Percentiles rank a stretch among this genome's conserved stretches.
Conservation (phyloP, 331 rosid genomes). For the Erythrophleum ivorense region DNA sequence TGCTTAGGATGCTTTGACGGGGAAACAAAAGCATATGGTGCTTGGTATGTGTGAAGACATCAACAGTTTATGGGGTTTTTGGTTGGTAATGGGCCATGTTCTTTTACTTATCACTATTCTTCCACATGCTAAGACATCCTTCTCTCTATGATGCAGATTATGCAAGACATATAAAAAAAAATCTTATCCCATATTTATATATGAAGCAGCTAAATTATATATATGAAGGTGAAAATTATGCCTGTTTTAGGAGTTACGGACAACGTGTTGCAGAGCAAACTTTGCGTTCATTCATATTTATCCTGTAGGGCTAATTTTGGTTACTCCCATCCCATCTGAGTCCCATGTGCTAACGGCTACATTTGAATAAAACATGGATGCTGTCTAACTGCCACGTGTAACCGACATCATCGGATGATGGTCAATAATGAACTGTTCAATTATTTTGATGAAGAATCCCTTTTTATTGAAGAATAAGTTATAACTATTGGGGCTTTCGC, state of each 20-base stretch:
- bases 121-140: constrained; percentile 28
- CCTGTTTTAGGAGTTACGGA: background rate
- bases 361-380: constrained; percentile 29
- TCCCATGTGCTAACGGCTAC: constrained; percentile 41
- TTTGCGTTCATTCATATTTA: background rate
- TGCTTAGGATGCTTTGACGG: constrained; percentile 11
- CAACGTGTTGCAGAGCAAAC: background rate
- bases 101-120: background rate
- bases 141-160: background rate
- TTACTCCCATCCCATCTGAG: background rate
- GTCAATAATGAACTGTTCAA: background rate
- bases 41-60: background rate
- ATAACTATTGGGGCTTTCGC: background rate
- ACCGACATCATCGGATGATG: constrained; percentile 16
- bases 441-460: background rate
- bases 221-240: background rate
- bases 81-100: constrained; percentile 35
- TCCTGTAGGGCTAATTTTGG: constrained; percentile 5
- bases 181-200: background rate
- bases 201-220: background rate
- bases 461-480: background rate
- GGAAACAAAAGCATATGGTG: constrained; percentile 28
- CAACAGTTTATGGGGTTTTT: constrained; percentile 10
- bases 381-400: constrained; percentile 38
- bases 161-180: background rate